Evolutionary conservation across 768 basidiomycete species (phyloP).

Genomic region (Suillus subaureus): DNA sequence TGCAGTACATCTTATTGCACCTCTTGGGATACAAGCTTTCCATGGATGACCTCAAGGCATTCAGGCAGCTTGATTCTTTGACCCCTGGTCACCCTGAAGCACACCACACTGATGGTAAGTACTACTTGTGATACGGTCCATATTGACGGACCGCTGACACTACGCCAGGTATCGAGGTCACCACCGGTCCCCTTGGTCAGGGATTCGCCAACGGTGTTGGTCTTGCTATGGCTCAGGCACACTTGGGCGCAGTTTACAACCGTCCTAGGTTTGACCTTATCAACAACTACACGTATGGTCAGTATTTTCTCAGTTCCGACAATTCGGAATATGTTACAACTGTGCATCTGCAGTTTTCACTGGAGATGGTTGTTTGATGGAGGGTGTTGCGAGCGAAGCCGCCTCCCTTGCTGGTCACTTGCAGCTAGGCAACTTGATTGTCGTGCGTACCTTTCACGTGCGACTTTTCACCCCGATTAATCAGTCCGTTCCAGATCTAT

Average conservation of each 20-base stretch:
- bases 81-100: slow-evolving; percentile 94
- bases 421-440: slow-evolving; percentile 90
- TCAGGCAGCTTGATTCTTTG: slow-evolving; percentile 88
- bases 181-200: slow-evolving; percentile 95
- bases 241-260: slow-evolving; percentile 89
- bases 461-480: slow-evolving; percentile 22
- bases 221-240: slow-evolving; percentile 90
- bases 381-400: slow-evolving; percentile 93
- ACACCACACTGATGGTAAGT: slow-evolving; percentile 61
- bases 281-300: slow-evolving; percentile 89
- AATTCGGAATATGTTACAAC: slow-evolving; percentile 10
- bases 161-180: slow-evolving; percentile 74
- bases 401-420: slow-evolving; percentile 93
- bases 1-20: slow-evolving; percentile 92
- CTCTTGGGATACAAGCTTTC: slow-evolving; percentile 91
- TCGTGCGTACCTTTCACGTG: slow-evolving; percentile 52
- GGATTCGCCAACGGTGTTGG: slow-evolving; percentile 94
- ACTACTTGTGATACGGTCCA: not conserved
- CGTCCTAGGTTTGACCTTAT: slow-evolving; percentile 80
- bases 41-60: slow-evolving; percentile 89
- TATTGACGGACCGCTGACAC: slow-evolving; percentile 9
- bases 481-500: slow-evolving; percentile 60
- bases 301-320: slow-evolving; percentile 12
- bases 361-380: slow-evolving; percentile 97
- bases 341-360: slow-evolving; percentile 62